These are phyloP conservation scores for Termitomyces sp. DNA, from an alignment of 768 basidiomycete species.

Conservation along the genomic window DNA sequence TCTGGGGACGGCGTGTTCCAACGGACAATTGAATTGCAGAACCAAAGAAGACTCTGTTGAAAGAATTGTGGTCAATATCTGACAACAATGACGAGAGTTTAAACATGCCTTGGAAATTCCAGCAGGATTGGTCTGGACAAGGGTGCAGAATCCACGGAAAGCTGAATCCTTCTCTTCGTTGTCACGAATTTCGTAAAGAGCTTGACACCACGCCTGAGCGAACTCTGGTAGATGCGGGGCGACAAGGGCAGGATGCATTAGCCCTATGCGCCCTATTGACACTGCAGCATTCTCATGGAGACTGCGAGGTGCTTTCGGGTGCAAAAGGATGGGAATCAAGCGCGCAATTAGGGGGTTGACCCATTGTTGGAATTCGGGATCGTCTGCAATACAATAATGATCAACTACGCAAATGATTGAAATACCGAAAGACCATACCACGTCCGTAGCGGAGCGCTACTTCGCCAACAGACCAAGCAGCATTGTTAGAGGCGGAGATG, in stretches of 20 bases:
- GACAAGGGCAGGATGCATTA: conserved; percentile 86
- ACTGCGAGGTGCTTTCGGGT: conserved; percentile 88
- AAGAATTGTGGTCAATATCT: conserved; percentile 5
- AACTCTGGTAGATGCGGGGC: conserved; percentile 88
- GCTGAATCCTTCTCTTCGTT: conserved; percentile 99
- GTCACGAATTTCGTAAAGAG: conserved; percentile 96
- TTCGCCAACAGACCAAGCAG: conserved; percentile 99
- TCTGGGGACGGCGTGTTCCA: conserved; percentile 93
- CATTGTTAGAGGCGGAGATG: conserved; percentile 97
- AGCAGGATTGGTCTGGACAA: conserved; percentile 90
- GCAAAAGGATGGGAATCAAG: conserved; percentile 89
- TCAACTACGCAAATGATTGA: conserved; percentile 5
- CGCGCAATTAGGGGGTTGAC: conserved; percentile 82
- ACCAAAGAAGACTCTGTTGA: conserved; percentile 84
- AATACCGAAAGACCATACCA: conserved; percentile 34
- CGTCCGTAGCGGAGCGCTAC: conserved; percentile 89
- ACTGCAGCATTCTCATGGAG: conserved; percentile 98
- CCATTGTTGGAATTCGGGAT: conserved; percentile 88
- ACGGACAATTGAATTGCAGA: conserved; percentile 95
- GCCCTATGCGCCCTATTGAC: conserved; percentile 92
- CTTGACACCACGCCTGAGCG: conserved; percentile 95
- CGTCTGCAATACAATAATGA: conserved; percentile 38
- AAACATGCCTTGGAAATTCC: conserved; percentile 86
- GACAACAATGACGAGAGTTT: background rate
- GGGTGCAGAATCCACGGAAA: conserved; percentile 94